Evolutionary conservation across 1,139 yeast species (phyloP).

Genomic region (Wickerhamomyces sp.): DNA sequence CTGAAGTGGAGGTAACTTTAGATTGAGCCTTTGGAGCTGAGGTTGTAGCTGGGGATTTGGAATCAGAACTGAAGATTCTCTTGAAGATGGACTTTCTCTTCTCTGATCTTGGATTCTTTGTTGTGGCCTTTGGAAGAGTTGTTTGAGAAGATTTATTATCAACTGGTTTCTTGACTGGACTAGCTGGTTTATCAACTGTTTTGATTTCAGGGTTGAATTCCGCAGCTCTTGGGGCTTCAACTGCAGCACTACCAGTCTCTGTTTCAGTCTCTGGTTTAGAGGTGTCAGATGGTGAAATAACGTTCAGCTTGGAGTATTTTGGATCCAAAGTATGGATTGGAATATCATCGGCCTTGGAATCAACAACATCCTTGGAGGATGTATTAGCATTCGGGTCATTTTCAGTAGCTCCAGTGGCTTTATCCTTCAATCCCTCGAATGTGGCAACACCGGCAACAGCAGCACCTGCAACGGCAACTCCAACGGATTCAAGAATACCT

Average conservation of each 20-base stretch:
- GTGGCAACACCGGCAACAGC: constrained; percentile 1
- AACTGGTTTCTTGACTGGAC: constrained; percentile 1
- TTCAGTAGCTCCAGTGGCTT: background rate
- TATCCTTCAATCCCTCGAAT: background rate
- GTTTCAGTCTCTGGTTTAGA: background rate
- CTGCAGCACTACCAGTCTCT: background rate
- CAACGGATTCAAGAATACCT: no score
- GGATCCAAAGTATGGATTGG: constrained; percentile 7
- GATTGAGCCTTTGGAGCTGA: background rate
- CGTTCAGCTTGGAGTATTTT: constrained; percentile 2
- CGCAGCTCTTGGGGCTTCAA: background rate
- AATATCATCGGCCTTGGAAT: background rate
- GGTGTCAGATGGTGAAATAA: background rate
- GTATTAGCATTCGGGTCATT: background rate
- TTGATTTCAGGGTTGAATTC: constrained; percentile 1
- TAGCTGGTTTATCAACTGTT: background rate
- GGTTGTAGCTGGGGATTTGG: constrained; percentile 1
- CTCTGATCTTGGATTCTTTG: background rate
- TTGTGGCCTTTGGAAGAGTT: background rate
- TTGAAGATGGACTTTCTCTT: constrained; percentile 3
- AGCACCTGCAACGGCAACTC: no score
- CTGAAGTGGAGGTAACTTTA: background rate
- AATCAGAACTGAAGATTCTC: constrained; percentile 3
- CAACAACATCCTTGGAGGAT: background rate
- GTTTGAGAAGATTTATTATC: background rate